These are phyloP conservation scores for Blastocrithidia nonstop DNA, from an alignment of 208 protist species.

Conservation along the genomic window DNA sequence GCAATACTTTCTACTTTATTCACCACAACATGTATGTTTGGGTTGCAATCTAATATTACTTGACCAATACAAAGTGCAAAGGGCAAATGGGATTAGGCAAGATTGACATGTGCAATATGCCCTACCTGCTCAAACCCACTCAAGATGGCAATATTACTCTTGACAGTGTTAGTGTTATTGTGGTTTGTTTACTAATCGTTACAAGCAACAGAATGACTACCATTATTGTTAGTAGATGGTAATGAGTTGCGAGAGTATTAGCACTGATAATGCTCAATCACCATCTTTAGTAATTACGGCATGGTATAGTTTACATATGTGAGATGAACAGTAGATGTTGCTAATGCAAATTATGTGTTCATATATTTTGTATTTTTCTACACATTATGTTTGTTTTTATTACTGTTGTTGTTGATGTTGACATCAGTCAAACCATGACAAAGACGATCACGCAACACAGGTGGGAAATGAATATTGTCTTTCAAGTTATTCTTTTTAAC, in stretches of 20 bases:
- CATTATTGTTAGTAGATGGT: background rate
- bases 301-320: conserved; percentile 69
- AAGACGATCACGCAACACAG: no score
- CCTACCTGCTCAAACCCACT: conserved; percentile 84
- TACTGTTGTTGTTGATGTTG: no score
- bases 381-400: no score
- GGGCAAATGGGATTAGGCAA: conserved; percentile 81
- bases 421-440: no score
- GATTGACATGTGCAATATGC: conserved; percentile 97
- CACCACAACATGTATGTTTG: conserved; percentile 88
- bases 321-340: conserved; percentile 19
- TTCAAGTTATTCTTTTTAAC: no score
- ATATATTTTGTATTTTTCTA: no score
- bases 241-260: background rate
- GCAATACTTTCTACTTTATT: conserved; percentile 94
- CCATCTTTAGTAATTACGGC: conserved; percentile 45
- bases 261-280: conserved; percentile 5
- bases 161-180: conserved; percentile 1
- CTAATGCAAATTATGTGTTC: no score
- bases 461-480: no score
- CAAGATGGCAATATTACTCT: conserved; percentile 16
- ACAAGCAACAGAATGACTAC: background rate
- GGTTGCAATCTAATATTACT: conserved; percentile 92
- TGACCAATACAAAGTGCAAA: conserved; percentile 88
- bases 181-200: background rate